Percentiles rank a stretch among this genome's conserved stretches.
These are phyloP conservation scores for Cryphonectria parasitica DNA, from an alignment of 2,329 filamentous ascomycete genomes.

Conservation along the genomic window DNA sequence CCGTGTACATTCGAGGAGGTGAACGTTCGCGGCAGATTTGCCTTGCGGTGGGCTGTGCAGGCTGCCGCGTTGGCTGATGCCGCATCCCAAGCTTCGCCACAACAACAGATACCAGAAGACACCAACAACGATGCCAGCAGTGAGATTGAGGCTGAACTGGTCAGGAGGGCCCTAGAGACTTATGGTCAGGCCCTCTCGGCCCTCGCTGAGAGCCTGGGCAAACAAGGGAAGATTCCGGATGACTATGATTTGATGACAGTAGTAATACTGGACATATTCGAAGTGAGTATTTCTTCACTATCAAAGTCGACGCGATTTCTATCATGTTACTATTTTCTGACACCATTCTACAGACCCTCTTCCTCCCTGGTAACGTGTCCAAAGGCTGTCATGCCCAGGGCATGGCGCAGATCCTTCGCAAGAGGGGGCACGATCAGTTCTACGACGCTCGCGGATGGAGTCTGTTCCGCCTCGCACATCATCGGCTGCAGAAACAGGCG, in stretches of 20 bases:
- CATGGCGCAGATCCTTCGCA: constrained; percentile 45
- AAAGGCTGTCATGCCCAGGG: constrained; percentile 43
- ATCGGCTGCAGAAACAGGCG: constrained; percentile 45
- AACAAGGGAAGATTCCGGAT: constrained; percentile 40
- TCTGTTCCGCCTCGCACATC: constrained; percentile 45
- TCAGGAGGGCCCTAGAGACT: constrained; percentile 37
- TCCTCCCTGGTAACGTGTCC: constrained; percentile 34
- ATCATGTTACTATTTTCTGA: no score
- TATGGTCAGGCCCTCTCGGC: constrained; percentile 43
- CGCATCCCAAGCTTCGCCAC: constrained; percentile 32
- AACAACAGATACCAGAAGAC: constrained; percentile 25
- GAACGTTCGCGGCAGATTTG: constrained; percentile 42
- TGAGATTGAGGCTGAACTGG: constrained; percentile 24
- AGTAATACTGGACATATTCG: constrained; percentile 46
- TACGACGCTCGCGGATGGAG: constrained; percentile 44
- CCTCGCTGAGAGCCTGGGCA: constrained; percentile 38
- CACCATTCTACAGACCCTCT: constrained; percentile 37
- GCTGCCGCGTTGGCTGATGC: constrained; percentile 42
- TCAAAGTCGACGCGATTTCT: not conserved
- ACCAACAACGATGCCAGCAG: not conserved
- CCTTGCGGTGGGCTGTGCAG: constrained; percentile 44
- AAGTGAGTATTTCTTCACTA: constrained; percentile 34
- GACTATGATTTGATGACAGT: constrained; percentile 47
- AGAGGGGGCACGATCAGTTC: constrained; percentile 42
- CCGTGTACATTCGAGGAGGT: constrained; percentile 44